Base-by-base conservation (phyloP, 2,329 filamentous ascomycete species). In the Didymosphaeria variabile region DNA sequence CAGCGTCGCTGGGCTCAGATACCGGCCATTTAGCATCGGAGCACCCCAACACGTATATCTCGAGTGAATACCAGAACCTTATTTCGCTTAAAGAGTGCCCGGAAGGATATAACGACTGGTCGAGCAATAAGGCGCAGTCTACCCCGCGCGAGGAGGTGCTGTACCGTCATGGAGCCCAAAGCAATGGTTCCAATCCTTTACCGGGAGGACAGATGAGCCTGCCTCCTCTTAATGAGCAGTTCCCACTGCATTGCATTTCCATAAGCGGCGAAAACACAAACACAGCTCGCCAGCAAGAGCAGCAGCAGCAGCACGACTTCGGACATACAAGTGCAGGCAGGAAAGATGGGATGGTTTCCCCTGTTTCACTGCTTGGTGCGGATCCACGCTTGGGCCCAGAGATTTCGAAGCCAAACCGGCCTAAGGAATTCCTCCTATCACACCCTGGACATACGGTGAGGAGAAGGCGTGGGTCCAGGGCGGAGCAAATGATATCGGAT, bases 401-500 rank as follows among this genome's bases (percentile, higher is more conserved):
- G 23, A 2, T 31, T 31, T 29, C 23, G 23, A 47, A 47, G 45
- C 23, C 45, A 29, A 29, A 17, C 26, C 45, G 45, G 26, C 15
- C 45, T 29, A 1, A 47, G 29, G 23, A 47, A 6, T 6, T 47
- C 6, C 45, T 47, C 21, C 12, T 13, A 31, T 29, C 45, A 47
- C 45, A 23, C 26, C 34, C 40, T 44, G 40, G 40, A 17, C 40
- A 44, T 6, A 47, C 21, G 45, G 21, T 17, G 21, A 29, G 45
- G 21, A 26, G 45, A 47, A 47, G 26, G 15, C 13, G 21, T 13
- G 45, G 23, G 45, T 47, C 45, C 15, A 29, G 45, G 23, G 45
- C 45, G 10, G 45, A 47, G 23, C 45, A 47, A 17, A 47, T 47
- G 45, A 47, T 47, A 47, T 26, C 45, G 21, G 45, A 47, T 47